Evolutionary conservation across 2,329 filamentous ascomycete species (phyloP).

Genomic region (Cladosporium austrohemisphaericum): DNA sequence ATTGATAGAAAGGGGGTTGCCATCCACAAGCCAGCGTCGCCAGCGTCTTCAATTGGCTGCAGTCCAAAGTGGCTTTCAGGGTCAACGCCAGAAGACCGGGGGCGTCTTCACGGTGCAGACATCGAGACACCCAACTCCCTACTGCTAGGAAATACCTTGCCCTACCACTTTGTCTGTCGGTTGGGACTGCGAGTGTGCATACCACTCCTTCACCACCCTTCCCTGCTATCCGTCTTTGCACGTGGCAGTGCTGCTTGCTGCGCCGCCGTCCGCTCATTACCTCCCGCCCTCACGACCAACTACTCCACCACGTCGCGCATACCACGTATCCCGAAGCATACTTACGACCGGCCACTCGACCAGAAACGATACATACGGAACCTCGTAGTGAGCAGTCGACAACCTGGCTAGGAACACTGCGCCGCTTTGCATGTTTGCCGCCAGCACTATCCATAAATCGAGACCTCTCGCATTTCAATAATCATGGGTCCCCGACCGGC

Average conservation of each 20-base stretch:
- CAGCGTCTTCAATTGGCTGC: too few species aligned
- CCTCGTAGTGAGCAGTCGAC: neutral
- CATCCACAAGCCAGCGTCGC: too few species aligned
- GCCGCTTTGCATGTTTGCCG: conserved; percentile 2
- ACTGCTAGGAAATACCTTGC: neutral
- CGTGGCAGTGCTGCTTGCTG: conserved; percentile 14
- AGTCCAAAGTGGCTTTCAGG: conserved; percentile 3
- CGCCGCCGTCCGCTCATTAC: conserved; percentile 13
- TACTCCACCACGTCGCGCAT: neutral
- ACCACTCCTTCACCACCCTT: neutral
- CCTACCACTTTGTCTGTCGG: too few species aligned
- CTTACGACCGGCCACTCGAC: too few species aligned
- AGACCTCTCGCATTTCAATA: conserved; percentile 5
- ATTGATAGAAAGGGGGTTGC: too few species aligned
- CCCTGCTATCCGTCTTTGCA: neutral
- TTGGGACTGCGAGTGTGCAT: too few species aligned
- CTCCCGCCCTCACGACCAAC: neutral
- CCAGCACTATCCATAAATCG: neutral
- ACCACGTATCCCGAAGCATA: neutral
- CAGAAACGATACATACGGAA: too few species aligned
- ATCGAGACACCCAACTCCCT: neutral
- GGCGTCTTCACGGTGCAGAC: conserved; percentile 6
- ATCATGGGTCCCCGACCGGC: conserved; percentile 30
- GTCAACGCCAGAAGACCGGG: too few species aligned
- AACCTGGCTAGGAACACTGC: neutral